Percentiles rank a stretch among this genome's conserved stretches.
These are phyloP conservation scores for Bisporella sp. DNA, from an alignment of 2,329 filamentous ascomycete genomes.

Conservation along the genomic window DNA sequence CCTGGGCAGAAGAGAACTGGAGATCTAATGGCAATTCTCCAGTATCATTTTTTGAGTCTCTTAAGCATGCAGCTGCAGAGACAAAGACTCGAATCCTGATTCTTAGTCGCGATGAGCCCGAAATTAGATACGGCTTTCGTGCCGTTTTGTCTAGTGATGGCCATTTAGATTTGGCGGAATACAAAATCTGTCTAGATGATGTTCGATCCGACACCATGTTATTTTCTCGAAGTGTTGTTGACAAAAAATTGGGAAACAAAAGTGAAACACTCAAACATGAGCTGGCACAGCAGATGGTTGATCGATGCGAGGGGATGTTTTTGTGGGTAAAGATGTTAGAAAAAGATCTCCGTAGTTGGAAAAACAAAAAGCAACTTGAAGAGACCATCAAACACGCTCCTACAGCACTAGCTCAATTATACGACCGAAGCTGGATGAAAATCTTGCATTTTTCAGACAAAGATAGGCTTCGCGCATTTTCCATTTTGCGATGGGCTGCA, in stretches of 20 bases:
- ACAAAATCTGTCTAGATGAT: conserved; percentile 5
- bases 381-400: conserved; percentile 5
- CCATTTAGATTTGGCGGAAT: conserved; percentile 1
- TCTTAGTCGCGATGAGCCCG: conserved; percentile 6
- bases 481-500: conserved; percentile 13
- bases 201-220: not conserved
- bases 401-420: conserved; percentile 5
- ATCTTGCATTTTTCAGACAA: conserved; percentile 4
- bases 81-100: conserved; percentile 6
- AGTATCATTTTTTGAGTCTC: conserved; percentile 3
- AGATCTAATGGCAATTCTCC: not conserved
- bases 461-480: conserved; percentile 7
- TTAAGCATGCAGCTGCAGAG: not conserved
- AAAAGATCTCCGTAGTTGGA: conserved; percentile 3
- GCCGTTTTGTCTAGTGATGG: not conserved
- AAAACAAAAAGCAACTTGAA: conserved; percentile 9
- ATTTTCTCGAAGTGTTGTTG: conserved; percentile 4
- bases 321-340: conserved; percentile 11
- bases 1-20: not conserved
- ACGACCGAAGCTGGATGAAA: conserved; percentile 8
- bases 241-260: conserved; percentile 8
- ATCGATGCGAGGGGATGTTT: conserved; percentile 12
- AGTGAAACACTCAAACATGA: conserved; percentile 3
- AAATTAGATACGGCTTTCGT: conserved; percentile 2
- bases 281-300: conserved; percentile 3